These are phyloP conservation scores for Pugionium dolabratum DNA, from an alignment of 345 rosid species.

Conservation along the genomic window DNA sequence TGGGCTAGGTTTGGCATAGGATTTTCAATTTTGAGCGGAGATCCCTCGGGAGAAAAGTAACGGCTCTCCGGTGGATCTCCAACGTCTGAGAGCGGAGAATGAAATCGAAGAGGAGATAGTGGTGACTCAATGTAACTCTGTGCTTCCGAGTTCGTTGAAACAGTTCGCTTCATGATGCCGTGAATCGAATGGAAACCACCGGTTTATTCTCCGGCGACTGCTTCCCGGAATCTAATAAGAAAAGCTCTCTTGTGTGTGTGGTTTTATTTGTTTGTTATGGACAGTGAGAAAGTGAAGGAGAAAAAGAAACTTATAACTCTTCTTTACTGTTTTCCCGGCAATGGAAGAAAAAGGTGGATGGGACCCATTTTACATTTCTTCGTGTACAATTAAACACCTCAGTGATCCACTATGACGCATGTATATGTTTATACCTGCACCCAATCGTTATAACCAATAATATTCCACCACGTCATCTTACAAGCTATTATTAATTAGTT, in stretches of 20 bases:
- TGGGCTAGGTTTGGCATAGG: constrained; percentile 58
- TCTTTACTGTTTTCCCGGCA: not conserved
- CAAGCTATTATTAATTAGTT: too few relatives aligned
- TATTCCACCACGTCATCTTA: too few relatives aligned
- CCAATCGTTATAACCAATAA: too few relatives aligned
- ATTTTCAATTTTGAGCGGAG: constrained; percentile 54
- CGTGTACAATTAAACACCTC: too few relatives aligned
- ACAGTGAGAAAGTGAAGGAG: constrained; percentile 21
- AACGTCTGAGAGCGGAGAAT: constrained; percentile 74
- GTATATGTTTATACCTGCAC: too few relatives aligned
- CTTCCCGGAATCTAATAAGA: constrained; percentile 2
- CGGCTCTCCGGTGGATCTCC: constrained; percentile 57
- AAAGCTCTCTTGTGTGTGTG: constrained; percentile 19
- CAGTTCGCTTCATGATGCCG: constrained; percentile 55
- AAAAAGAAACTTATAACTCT: constrained; percentile 7
- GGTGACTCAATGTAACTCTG: constrained; percentile 53
- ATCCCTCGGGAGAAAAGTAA: constrained; percentile 61
- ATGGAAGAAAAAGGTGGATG: not conserved
- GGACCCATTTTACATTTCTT: too few relatives aligned
- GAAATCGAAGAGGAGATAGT: constrained; percentile 66
- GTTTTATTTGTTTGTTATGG: constrained; percentile 14
- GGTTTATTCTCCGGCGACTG: constrained; percentile 27
- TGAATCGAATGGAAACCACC: not conserved
- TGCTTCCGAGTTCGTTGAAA: constrained; percentile 65
- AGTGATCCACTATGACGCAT: too few relatives aligned